Percentiles rank a stretch among this genome's conserved stretches.
Evolutionary conservation across 1,284 basidiomycete genomes (phyloP).

Genomic region (Irpex sp.): DNA sequence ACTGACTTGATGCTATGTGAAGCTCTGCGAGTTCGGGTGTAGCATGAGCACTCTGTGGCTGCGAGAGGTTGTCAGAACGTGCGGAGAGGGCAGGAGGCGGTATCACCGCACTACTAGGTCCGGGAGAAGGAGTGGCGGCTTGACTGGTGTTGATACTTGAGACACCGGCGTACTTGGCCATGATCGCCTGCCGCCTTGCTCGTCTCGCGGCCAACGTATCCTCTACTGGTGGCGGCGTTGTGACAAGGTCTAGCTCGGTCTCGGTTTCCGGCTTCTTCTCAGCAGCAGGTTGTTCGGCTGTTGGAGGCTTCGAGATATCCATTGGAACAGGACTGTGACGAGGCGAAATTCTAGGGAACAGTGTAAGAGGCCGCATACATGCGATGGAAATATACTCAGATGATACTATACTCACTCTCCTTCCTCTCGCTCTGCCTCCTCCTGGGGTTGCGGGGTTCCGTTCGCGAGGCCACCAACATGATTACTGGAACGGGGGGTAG

Average conservation of each 20-base stretch:
- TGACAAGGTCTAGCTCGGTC: conserved; percentile 55
- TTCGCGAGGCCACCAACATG: conserved; percentile 8
- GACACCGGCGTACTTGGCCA: conserved; percentile 73
- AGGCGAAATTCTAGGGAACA: conserved; percentile 54
- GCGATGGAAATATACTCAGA: neutral
- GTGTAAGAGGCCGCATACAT: neutral
- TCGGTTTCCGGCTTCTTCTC: conserved; percentile 30
- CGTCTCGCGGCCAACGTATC: conserved; percentile 75
- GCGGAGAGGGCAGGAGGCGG: conserved; percentile 55
- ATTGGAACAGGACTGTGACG: conserved; percentile 30
- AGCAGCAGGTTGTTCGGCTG: conserved; percentile 21
- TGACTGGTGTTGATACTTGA: conserved; percentile 30
- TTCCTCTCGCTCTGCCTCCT: conserved; percentile 67
- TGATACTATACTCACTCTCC: conserved; percentile 66
- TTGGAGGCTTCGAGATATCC: neutral
- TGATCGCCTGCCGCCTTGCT: conserved; percentile 78
- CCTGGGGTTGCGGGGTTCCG: conserved; percentile 20
- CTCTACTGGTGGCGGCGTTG: conserved; percentile 63
- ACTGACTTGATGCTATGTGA: conserved; percentile 12
- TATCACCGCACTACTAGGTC: conserved; percentile 68
- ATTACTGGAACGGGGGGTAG: conserved; percentile 9
- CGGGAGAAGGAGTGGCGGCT: conserved; percentile 45
- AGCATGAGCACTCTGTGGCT: conserved; percentile 44
- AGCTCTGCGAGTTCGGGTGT: conserved; percentile 24
- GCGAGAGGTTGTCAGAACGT: conserved; percentile 57